These are phyloP conservation scores for Potentilla sterilis DNA, from an alignment of 306 rosid species.

Conservation along the genomic window DNA sequence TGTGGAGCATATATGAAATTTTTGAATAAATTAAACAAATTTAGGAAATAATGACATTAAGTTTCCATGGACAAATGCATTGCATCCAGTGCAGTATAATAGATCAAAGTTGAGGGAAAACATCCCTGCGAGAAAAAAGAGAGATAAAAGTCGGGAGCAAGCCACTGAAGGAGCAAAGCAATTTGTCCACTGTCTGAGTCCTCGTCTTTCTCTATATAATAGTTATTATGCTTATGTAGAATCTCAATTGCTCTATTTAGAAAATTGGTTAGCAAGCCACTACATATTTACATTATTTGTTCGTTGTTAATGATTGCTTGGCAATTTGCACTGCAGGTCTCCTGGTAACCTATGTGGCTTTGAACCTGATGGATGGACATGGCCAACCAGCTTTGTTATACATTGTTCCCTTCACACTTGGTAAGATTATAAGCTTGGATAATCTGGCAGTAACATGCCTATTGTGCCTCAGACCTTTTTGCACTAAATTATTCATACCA, in stretches of 20 bases:
- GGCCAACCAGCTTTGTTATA: constrained; percentile 98
- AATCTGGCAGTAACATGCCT: constrained; percentile 2
- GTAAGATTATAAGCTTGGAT: constrained; percentile 39
- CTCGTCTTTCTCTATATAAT: background rate
- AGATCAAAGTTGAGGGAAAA: background rate
- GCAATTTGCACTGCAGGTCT: constrained; percentile 55
- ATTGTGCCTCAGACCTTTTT: too few relatives aligned
- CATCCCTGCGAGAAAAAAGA: background rate
- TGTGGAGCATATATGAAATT: background rate
- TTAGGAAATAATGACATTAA: background rate
- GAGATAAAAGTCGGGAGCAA: background rate
- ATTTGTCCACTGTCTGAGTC: background rate
- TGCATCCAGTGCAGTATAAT: background rate
- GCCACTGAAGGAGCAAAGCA: background rate
- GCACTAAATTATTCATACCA: background rate
- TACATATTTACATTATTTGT: background rate
- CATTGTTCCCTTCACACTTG: constrained; percentile 93
- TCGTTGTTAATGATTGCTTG: constrained; percentile 3
- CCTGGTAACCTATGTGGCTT: constrained; percentile 85
- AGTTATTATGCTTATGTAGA: background rate
- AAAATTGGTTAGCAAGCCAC: constrained; percentile 10
- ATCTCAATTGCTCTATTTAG: background rate
- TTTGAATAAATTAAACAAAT: background rate
- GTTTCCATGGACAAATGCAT: background rate
- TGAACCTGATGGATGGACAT: constrained; percentile 98